Conservation (phyloP, 1,139 yeast species). For the Nematodospora anomalae region DNA sequence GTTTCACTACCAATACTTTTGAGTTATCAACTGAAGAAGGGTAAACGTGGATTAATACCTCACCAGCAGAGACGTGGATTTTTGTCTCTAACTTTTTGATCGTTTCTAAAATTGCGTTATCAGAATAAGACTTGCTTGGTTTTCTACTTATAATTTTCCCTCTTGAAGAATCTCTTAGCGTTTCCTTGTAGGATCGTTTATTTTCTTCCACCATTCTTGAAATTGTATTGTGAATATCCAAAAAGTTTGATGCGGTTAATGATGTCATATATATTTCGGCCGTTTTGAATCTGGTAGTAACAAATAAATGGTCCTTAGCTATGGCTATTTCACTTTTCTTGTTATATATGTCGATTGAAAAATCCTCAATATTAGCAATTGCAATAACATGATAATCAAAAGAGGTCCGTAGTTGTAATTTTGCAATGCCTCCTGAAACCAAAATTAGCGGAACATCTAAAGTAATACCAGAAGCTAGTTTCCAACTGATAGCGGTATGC, state of each 20-base stretch:
- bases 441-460: conserved; percentile 68
- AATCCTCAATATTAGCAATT: conserved; percentile 51
- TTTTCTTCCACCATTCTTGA: conserved; percentile 74
- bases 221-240: conserved; percentile 74
- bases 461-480: conserved; percentile 37
- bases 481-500: conserved; percentile 75
- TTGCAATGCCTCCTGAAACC: conserved; percentile 56
- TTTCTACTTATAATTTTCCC: conserved; percentile 6
- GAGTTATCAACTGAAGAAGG: conserved; percentile 77
- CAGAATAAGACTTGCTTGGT: conserved; percentile 16
- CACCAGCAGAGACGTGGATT: conserved; percentile 59
- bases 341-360: conserved; percentile 64
- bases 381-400: conserved; percentile 86
- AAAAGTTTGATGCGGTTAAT: conserved; percentile 76
- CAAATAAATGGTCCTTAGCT: conserved; percentile 62
- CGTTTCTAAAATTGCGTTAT: conserved; percentile 36
- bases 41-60: conserved; percentile 60
- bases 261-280: conserved; percentile 73
- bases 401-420: conserved; percentile 59
- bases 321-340: conserved; percentile 52
- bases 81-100: conserved; percentile 54
- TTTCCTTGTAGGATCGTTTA: conserved; percentile 70
- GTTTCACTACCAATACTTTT: conserved; percentile 64
- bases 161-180: conserved; percentile 53
- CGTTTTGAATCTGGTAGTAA: conserved; percentile 53